phyloP scores from a whole-genome alignment of 2,329 filamentous ascomycete species.

The Monilinia polystroma region DNA sequence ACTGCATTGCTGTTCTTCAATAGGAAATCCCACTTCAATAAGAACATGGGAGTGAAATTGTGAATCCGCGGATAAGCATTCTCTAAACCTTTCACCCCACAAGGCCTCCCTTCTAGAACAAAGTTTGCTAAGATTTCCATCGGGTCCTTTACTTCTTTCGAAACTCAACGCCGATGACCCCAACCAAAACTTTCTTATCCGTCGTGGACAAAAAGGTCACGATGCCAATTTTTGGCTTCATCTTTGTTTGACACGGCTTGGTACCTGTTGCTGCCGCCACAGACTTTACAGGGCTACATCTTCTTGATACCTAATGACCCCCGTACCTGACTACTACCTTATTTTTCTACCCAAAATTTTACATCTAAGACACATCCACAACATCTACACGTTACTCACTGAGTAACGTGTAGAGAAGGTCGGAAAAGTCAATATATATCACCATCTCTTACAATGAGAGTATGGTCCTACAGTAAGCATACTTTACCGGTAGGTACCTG shows the following conservation, averaged over 20 bases:
- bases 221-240: conserved; percentile 18
- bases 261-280: neutral
- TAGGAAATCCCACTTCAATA: neutral
- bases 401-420: neutral
- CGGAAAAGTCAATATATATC: neutral
- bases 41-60: neutral
- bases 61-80: conserved; percentile 13
- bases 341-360: conserved; percentile 16
- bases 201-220: conserved; percentile 4
- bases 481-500: no score
- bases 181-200: conserved; percentile 2
- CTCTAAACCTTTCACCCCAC: neutral
- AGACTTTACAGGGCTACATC: conserved; percentile 8
- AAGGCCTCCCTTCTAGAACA: conserved; percentile 18
- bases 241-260: conserved; percentile 8
- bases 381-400: neutral
- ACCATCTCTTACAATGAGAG: no score
- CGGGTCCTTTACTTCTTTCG: conserved; percentile 6
- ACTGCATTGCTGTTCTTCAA: neutral
- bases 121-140: neutral
- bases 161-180: neutral
- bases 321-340: conserved; percentile 17
- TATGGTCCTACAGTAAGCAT: no score
- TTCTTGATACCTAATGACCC: neutral
- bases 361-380: neutral